A percentile compares a stretch with the other conserved stretches of the same genome.
phyloP scores from a whole-genome alignment of 331 rosid species.

The Spiraea crenata region DNA sequence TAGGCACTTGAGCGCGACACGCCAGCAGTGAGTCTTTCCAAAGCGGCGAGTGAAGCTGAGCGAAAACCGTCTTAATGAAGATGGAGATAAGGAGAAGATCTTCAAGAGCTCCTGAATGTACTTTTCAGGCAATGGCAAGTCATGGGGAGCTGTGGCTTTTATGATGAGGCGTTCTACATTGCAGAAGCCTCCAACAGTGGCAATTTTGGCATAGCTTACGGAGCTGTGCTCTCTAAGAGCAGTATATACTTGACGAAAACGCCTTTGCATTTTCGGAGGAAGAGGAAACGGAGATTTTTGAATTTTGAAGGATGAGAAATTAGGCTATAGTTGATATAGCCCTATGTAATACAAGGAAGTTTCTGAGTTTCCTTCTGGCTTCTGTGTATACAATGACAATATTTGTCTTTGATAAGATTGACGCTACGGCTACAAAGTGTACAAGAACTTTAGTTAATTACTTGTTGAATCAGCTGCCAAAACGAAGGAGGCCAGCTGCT shows the following conservation, averaged over 20 bases:
- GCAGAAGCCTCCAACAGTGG: slow-evolving; percentile 53
- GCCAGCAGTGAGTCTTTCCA: slow-evolving; percentile 57
- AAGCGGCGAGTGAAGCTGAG: slow-evolving; percentile 64
- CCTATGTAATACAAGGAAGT: not conserved
- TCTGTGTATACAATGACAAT: slow-evolving; percentile 12
- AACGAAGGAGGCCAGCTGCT: slow-evolving; percentile 2
- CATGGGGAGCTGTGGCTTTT: slow-evolving; percentile 71
- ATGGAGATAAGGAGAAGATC: slow-evolving; percentile 59
- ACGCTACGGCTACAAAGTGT: slow-evolving; percentile 7
- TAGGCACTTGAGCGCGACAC: slow-evolving; percentile 78
- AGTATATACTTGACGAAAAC: slow-evolving; percentile 42
- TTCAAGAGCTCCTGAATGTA: slow-evolving; percentile 54
- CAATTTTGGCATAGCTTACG: slow-evolving; percentile 65
- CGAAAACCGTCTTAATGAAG: slow-evolving; percentile 47
- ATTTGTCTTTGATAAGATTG: slow-evolving; percentile 20
- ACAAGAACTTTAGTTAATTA: not conserved
- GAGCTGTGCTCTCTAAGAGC: slow-evolving; percentile 50
- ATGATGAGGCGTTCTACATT: slow-evolving; percentile 50
- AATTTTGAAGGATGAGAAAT: not conserved
- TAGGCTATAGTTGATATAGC: not conserved
- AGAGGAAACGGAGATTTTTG: not conserved
- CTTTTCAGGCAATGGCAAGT: slow-evolving; percentile 54
- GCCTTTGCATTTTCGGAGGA: slow-evolving; percentile 43
- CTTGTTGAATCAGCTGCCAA: slow-evolving; percentile 4
- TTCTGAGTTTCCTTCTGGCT: not conserved